These are phyloP conservation scores for Colletotrichum falcatum DNA, from an alignment of 2,329 filamentous ascomycete species.

Conservation along the genomic window DNA sequence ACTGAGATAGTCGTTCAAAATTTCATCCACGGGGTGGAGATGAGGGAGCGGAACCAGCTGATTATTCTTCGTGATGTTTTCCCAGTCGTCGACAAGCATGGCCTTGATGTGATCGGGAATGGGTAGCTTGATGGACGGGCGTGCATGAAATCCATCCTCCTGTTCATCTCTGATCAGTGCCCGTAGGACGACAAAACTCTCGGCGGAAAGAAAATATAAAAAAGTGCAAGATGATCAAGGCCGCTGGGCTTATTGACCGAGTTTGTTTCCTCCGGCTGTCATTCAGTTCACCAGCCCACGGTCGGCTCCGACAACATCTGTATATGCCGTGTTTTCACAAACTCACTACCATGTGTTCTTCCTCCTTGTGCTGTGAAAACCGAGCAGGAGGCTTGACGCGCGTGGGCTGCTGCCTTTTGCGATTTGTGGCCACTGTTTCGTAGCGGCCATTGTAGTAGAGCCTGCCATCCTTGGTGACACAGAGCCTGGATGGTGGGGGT, in stretches of 20 bases:
- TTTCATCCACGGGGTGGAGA: slow-evolving; percentile 77
- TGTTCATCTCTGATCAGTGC: slow-evolving; percentile 52
- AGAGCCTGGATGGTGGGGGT: slow-evolving; percentile 4
- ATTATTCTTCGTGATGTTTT: slow-evolving; percentile 96
- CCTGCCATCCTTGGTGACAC: slow-evolving; percentile 31
- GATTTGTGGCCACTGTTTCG: neutral
- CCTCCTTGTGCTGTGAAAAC: neutral
- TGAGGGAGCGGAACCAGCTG: slow-evolving; percentile 89
- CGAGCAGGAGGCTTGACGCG: slow-evolving; percentile 10
- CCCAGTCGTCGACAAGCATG: slow-evolving; percentile 97
- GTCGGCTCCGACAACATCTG: neutral
- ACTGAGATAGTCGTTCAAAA: slow-evolving; percentile 84
- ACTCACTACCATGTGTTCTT: neutral
- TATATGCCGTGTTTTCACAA: neutral
- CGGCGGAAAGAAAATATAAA: neutral
- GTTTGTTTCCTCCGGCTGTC: neutral
- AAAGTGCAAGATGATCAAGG: neutral
- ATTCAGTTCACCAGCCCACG: neutral
- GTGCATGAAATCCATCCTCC: slow-evolving; percentile 89
- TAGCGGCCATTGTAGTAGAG: slow-evolving; percentile 26
- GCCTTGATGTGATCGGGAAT: slow-evolving; percentile 93
- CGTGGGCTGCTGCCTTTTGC: slow-evolving; percentile 16
- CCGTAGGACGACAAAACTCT: neutral
- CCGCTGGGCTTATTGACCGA: slow-evolving; percentile 23
- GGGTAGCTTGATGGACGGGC: slow-evolving; percentile 86